A percentile compares a stretch with the other conserved stretches of the same genome.
phyloP scores from a whole-genome alignment of 2,329 filamentous ascomycete species.

The Cadophora sp. region DNA sequence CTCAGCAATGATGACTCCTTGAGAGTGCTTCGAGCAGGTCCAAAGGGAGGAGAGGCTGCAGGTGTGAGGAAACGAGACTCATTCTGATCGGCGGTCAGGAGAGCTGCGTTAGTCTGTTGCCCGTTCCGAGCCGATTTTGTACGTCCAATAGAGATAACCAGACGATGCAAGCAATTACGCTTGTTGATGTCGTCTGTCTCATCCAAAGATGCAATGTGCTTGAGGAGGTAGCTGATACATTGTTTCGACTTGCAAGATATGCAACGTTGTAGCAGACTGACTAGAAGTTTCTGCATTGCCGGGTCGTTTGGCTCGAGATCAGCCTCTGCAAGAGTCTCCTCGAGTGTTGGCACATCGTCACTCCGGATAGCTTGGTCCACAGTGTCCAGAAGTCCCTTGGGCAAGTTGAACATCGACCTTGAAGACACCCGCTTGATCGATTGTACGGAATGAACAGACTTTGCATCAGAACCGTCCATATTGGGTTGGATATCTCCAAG shows the following conservation, averaged over 20 bases:
- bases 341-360: slow-evolving; percentile 67
- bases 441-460: slow-evolving; percentile 70
- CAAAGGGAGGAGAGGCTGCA: slow-evolving; percentile 69
- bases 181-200: slow-evolving; percentile 93
- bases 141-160: slow-evolving; percentile 91
- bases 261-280: slow-evolving; percentile 79
- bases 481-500: slow-evolving; percentile 78
- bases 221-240: slow-evolving; percentile 75
- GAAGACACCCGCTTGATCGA: slow-evolving; percentile 81
- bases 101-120: slow-evolving; percentile 23
- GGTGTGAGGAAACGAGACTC: slow-evolving; percentile 77
- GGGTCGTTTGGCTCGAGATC: slow-evolving; percentile 60
- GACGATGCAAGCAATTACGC: slow-evolving; percentile 89
- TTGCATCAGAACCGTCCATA: slow-evolving; percentile 80
- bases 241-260: slow-evolving; percentile 73
- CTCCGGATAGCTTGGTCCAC: slow-evolving; percentile 75
- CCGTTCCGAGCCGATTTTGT: slow-evolving; percentile 58
- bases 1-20: slow-evolving; percentile 72
- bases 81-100: slow-evolving; percentile 53
- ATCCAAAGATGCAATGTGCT: slow-evolving; percentile 73
- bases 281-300: slow-evolving; percentile 70
- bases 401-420: slow-evolving; percentile 75
- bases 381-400: slow-evolving; percentile 70
- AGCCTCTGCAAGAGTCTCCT: slow-evolving; percentile 63
- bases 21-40: slow-evolving; percentile 66